Base-by-base conservation (phyloP, 1,139 yeast species). In the Suhomyces bolitotheri region DNA sequence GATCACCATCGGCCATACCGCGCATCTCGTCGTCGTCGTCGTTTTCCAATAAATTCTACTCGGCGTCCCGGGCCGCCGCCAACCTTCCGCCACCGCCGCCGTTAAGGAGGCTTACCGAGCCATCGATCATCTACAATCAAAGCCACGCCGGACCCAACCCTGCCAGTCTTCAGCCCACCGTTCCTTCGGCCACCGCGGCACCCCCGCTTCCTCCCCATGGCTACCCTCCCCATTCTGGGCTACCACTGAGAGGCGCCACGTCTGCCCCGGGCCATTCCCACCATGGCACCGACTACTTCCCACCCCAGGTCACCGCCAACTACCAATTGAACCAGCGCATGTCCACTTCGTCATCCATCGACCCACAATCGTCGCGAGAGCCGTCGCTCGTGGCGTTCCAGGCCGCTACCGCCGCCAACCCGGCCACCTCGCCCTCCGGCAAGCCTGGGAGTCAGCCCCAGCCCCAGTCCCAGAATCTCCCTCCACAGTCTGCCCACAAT, bases 31-130 rank as follows among this genome's bases (percentile, higher is more conserved):
- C 36, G 25, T 26, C 35, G 4, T 19, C 34, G 8, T 28, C 35
- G 13, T 38, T 34, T 16, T 17, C 38, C 11, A 27, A 29, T 31
- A 34, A 34, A 25, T 13, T 27, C 20, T 33, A 33, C 28, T 33
- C 38, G 11, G n/a, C 36, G 21, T 34, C 29, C 27, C 33, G 25
- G 21, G 22, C 33, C 30, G 24, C 29, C 10, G 12, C 9, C 5
- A n/a, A 11, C 14, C 28, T 27, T 7, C 30, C 33, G n/a, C 40
- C 40, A 14, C 38, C 47, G 5, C 45, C 46, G 4, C 49, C 51
- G 5, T 21, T 47, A 13, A 41, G 55, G 12, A 33, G 56, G 21
- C 44, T 50, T 16, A 51, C 56, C 2, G 56, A 52, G 21, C 51
- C 57, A 7, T 34, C 46, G 17, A 42, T 42, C 9, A 33, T 16